Evolutionary conservation across 2,329 filamentous ascomycete genomes (phyloP), one percentile per base, ranked within the genome.

Genomic region (Thielaviopsis musarum): DNA sequence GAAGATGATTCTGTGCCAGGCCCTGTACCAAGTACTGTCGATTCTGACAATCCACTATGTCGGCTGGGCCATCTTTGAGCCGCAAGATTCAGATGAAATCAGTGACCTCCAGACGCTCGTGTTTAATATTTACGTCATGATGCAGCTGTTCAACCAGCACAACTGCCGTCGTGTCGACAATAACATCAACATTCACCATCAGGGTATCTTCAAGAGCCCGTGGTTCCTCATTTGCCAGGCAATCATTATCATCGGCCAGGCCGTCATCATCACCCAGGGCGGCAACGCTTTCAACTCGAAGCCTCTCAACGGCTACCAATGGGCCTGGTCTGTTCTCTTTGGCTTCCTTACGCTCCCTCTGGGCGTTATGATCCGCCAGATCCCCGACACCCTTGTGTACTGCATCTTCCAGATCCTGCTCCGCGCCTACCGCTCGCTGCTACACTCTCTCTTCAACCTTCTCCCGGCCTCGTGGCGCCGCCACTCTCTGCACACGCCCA

Each of bases 131-230:
- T 86, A 84, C 64, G 82, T 86, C 2, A 86, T 82, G 81, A 82
- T 85, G 77, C 83, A 86, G 66, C 83, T 86, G 62, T 86, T 85
- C 72, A 85, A 85, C 68, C 76, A 83, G 68, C 78, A 83, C 71
- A 85, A 84, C 69, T 82, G 80, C 66, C 76, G 81, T 30, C 79
- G 80, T 48, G 72, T 83, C 0, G 81, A 83, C 65, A 83, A 83
- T 69, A 83, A 82, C 62, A 82, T 91, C 70, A 91, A 93, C 67
- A 84, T 93, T 59, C 72, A 70, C 65, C 89, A 91, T 63, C 87
- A 91, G 67, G 85, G 85, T 26, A 79, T 91, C 52, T 73, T 79
- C 19, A 77, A 77, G 59, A 94, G 93, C 67, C 83, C 78, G 63
- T 91, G 88, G 79, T 93, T 93, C 72, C 75, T 87, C 38, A 75